Base-by-base conservation (phyloP, 2,329 filamentous ascomycete species). In the Fusarium pseudoanthophilum region DNA sequence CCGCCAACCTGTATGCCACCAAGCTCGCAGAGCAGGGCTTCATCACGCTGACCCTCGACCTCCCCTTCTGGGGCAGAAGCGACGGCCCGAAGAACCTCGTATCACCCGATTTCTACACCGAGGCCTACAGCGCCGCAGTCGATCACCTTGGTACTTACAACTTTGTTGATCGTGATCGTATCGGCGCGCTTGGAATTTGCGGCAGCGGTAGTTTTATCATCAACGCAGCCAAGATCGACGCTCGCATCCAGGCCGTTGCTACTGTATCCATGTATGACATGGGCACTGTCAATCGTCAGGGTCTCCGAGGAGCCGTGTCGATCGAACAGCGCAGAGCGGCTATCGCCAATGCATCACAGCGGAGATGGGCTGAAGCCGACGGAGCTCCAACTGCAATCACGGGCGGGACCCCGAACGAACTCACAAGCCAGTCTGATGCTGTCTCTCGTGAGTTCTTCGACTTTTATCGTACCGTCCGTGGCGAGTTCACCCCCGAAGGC, bases 241-340 rank as follows among this genome's bases (percentile, higher is more conserved):
- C 43, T 7, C 61, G 61, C 3, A 32, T 64, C 2, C 37, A 32
- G 20, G 61, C 61, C 2, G 21, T 64, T 10, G 61, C 61, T 7
- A 64, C 61, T 13, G 30, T 32, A 3, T 42, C 34, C 4, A 64
- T 64, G 61, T 64, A 64, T 13, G 56, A 64, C 1, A 64, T 64
- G 61, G 61, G 61, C 0, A 18, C 56, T 1, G 56, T 43, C 4
- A 36, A 32, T 10, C 61, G 61, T 2, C 37, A 49, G 3, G 61
- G 61, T 1, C 16, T 64, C 0, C 11, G 11, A n/a, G 14, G 18
- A 11, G 15, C 20, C 7, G 11, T 30, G 1, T 15, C 11, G 18
- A 16, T 14, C 4, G 20, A n/a, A 8, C n/a, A 64, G 0, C 56
- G 61, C 20, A n/a, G 39, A 20, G 43, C 39, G 0, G 16, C 13